Conservation (phyloP, 2,329 filamentous ascomycete species). For the Neopestalotiopsis clavispora region DNA sequence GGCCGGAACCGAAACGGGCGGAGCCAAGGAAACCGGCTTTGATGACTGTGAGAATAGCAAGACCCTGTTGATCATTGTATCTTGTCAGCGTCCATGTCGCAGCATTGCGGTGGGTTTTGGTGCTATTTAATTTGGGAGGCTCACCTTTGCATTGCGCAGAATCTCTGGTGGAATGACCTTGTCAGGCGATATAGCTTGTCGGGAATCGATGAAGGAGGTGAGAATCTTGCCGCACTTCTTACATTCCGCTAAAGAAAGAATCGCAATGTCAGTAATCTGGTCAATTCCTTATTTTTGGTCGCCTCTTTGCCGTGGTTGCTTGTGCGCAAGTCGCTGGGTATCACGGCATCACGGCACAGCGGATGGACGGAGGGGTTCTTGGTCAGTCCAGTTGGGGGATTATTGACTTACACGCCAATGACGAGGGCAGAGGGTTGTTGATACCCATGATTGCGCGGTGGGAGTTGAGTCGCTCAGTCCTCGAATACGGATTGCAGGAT, state of each 20-base stretch:
- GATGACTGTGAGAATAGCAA: slow-evolving; percentile 84
- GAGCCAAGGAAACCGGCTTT: slow-evolving; percentile 88
- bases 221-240: slow-evolving; percentile 97
- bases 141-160: slow-evolving; percentile 88
- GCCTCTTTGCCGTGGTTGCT: background rate
- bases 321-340: background rate
- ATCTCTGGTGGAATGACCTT: slow-evolving; percentile 94
- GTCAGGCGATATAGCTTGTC: slow-evolving; percentile 91
- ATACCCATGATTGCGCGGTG: slow-evolving; percentile 56
- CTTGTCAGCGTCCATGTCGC: background rate
- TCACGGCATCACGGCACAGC: background rate
- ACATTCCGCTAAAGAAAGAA: slow-evolving; percentile 76
- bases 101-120: background rate
- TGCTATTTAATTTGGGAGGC: slow-evolving; percentile 15
- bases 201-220: slow-evolving; percentile 90
- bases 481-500: too few species aligned
- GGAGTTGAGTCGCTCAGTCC: background rate
- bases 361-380: slow-evolving; percentile 23
- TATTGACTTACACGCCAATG: slow-evolving; percentile 66
- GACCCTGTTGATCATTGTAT: slow-evolving; percentile 54
- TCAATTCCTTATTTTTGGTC: slow-evolving; percentile 15
- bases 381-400: slow-evolving; percentile 19
- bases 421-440: slow-evolving; percentile 70
- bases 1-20: slow-evolving; percentile 79
- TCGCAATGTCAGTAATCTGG: slow-evolving; percentile 20